Evolutionary conservation across 305 asterid species (phyloP).

Genomic region (Solanum chacoense): DNA sequence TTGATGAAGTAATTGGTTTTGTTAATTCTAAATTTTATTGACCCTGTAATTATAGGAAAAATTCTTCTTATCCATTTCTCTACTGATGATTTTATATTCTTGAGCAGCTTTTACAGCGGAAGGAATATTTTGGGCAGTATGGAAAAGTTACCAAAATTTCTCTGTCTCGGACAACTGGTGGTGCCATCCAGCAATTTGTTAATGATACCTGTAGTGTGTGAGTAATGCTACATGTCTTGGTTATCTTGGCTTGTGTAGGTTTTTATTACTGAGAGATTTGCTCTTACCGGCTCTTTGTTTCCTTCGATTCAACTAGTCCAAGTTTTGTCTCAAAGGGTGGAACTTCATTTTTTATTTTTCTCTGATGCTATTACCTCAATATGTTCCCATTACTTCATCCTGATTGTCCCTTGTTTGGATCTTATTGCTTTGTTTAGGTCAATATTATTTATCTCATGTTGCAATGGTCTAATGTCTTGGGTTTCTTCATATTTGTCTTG

Average conservation of each 20-base stretch:
- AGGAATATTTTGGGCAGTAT: constrained; percentile 90
- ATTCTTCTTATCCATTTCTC: not conserved
- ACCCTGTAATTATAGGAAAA: not conserved
- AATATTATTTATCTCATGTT: not conserved
- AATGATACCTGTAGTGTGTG: constrained; percentile 93
- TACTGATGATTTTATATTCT: not conserved
- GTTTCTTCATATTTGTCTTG: not conserved
- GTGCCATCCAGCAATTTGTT: constrained; percentile 75
- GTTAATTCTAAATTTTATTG: constrained; percentile 8
- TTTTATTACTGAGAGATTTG: not conserved
- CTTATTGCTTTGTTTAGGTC: not conserved
- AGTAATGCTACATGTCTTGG: constrained; percentile 12
- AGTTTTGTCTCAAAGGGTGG: not conserved
- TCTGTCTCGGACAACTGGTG: constrained; percentile 93
- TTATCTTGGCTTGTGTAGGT: not conserved
- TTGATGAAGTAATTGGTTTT: constrained; percentile 4
- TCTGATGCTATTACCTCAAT: not conserved
- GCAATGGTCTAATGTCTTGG: not conserved
- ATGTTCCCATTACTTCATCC: not conserved
- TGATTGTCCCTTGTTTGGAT: not conserved
- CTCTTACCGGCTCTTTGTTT: not conserved
- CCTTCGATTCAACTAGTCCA: not conserved
- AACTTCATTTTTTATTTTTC: not conserved
- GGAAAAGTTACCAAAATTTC: constrained; percentile 88
- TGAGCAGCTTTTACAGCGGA: constrained; percentile 66